Evolutionary conservation across 1,284 basidiomycete genomes (phyloP).

Genomic region (Abortiporus biennis): DNA sequence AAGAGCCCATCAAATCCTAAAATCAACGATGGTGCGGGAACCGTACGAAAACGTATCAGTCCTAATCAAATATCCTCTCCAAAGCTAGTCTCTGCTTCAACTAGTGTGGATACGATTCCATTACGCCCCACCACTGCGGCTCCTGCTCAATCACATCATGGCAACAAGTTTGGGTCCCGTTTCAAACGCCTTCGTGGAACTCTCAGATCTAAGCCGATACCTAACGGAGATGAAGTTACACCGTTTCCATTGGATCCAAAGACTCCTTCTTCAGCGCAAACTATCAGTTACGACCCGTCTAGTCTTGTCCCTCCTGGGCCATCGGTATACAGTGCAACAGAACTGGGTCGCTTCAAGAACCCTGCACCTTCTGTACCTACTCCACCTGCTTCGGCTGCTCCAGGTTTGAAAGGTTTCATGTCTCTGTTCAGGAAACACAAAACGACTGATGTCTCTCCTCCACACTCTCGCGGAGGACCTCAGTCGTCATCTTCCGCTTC

Average conservation of each 20-base stretch:
- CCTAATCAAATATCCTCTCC: constrained; percentile 71
- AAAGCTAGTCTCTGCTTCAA: constrained; percentile 64
- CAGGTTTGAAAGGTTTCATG: constrained; percentile 74
- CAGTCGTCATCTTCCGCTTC: constrained; percentile 9
- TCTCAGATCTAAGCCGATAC: constrained; percentile 52
- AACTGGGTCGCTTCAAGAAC: constrained; percentile 44
- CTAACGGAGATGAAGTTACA: constrained; percentile 47
- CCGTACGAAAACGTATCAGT: constrained; percentile 55
- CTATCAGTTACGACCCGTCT: constrained; percentile 17
- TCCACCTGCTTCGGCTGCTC: constrained; percentile 64
- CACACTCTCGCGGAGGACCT: constrained; percentile 11
- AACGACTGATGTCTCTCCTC: constrained; percentile 26
- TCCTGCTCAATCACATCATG: constrained; percentile 11
- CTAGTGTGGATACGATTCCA: constrained; percentile 71
- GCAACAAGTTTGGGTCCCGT: constrained; percentile 33
- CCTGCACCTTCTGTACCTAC: constrained; percentile 33
- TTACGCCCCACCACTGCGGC: constrained; percentile 28
- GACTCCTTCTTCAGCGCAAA: constrained; percentile 17
- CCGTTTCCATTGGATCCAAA: constrained; percentile 35
- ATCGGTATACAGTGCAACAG: constrained; percentile 38
- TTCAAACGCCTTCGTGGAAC: constrained; percentile 69
- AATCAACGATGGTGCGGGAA: constrained; percentile 29
- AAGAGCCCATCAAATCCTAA: constrained; percentile 50
- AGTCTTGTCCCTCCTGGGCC: constrained; percentile 22
- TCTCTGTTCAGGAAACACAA: constrained; percentile 69